These are phyloP conservation scores for Blastocystis sp. DNA, from an alignment of 352 stramenopile genomes.

Conservation along the genomic window DNA sequence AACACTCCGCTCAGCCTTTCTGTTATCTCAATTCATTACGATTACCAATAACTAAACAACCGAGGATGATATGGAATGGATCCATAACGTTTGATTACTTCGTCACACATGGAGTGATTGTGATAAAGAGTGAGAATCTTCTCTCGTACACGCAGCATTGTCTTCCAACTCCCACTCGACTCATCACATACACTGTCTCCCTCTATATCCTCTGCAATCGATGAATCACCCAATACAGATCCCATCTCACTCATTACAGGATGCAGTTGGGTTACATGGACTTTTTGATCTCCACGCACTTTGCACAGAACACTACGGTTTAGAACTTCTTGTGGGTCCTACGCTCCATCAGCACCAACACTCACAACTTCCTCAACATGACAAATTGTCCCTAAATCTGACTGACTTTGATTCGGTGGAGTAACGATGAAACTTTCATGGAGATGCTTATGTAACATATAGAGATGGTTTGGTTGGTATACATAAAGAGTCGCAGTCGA, in stretches of 20 bases:
- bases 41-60: slow-evolving; percentile 28
- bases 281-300: background rate
- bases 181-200: background rate
- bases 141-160: background rate
- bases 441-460: slow-evolving; percentile 43
- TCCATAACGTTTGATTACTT: slow-evolving; percentile 3
- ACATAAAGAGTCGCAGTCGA: slow-evolving; percentile 43
- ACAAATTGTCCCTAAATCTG: background rate
- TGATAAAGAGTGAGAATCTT: background rate
- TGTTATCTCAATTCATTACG: background rate
- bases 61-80: slow-evolving; percentile 16
- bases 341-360: slow-evolving; percentile 18
- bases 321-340: background rate
- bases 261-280: background rate
- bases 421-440: slow-evolving; percentile 21
- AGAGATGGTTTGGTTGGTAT: slow-evolving; percentile 21
- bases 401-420: background rate
- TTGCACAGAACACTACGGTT: slow-evolving; percentile 14
- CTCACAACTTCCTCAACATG: slow-evolving; percentile 16
- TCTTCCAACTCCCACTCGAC: background rate
- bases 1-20: background rate
- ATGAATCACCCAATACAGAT: slow-evolving; percentile 8
- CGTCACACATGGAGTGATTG: background rate
- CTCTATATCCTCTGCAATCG: background rate
- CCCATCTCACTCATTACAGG: slow-evolving; percentile 24